A percentile compares a stretch with the other conserved stretches of the same genome.
Evolutionary conservation across 169 alveolate species (phyloP).

Genomic region (Plasmodium malariae): DNA sequence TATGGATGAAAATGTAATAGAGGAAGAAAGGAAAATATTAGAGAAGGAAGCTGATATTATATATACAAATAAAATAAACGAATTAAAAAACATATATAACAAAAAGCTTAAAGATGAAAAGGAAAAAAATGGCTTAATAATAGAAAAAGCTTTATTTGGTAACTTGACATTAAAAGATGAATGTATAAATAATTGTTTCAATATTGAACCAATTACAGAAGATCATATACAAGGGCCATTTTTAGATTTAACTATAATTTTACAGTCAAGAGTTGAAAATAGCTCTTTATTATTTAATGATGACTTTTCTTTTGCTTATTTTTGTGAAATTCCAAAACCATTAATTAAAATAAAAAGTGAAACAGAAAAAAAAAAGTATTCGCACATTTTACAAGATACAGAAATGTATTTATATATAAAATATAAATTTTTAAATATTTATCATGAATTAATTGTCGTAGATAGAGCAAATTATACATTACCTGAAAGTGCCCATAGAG

Average conservation of each 20-base stretch:
- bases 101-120: conserved; percentile 42
- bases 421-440: conserved; percentile 57
- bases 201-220: conserved; percentile 36
- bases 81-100: conserved; percentile 20
- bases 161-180: conserved; percentile 47
- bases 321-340: conserved; percentile 61
- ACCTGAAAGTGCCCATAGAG: conserved; percentile 67
- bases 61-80: conserved; percentile 48
- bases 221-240: conserved; percentile 58
- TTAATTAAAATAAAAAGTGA: conserved; percentile 39
- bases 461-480: conserved; percentile 57
- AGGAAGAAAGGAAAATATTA: conserved; percentile 12
- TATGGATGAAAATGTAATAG: conserved; percentile 26
- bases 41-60: conserved; percentile 43
- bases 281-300: conserved; percentile 54
- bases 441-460: conserved; percentile 64
- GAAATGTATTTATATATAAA: conserved; percentile 68
- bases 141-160: conserved; percentile 71
- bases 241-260: conserved; percentile 45
- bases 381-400: conserved; percentile 44
- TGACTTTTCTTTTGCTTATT: conserved; percentile 57
- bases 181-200: conserved; percentile 49
- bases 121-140: conserved; percentile 44
- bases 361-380: neutral
- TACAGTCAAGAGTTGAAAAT: conserved; percentile 55